Percentiles rank a stretch among this genome's conserved stretches.
These are phyloP conservation scores for Boehmeria nivea DNA, from an alignment of 306 rosid species.

Conservation along the genomic window DNA sequence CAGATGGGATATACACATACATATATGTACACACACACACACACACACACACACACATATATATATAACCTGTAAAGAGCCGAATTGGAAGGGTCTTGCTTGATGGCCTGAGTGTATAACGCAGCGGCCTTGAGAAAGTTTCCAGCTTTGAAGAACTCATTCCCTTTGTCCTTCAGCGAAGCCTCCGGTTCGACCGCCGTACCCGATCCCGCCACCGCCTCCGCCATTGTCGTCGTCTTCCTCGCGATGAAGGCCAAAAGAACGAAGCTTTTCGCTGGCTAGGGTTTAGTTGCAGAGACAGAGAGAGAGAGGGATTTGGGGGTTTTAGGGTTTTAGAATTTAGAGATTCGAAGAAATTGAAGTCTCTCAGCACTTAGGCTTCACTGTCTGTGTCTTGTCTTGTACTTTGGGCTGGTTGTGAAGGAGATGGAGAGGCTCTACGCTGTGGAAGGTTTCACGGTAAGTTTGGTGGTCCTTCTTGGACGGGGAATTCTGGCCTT, in stretches of 20 bases:
- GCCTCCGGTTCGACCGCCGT: slow-evolving; percentile 23
- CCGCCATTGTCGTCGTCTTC: slow-evolving; percentile 45
- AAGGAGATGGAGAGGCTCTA: no score
- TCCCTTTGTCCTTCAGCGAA: slow-evolving; percentile 84
- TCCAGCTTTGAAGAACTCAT: slow-evolving; percentile 85
- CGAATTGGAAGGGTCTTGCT: slow-evolving; percentile 77
- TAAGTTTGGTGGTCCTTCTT: no score
- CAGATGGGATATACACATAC: no score
- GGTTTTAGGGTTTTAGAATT: neutral
- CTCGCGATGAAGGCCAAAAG: neutral
- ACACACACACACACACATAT: no score
- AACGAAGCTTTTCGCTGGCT: neutral
- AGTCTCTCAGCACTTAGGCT: no score
- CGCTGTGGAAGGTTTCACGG: no score
- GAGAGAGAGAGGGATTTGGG: neutral
- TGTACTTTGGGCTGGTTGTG: no score
- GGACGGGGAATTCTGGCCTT: no score
- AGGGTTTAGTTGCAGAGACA: neutral
- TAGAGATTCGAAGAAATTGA: neutral
- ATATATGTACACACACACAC: no score
- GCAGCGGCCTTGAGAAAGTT: slow-evolving; percentile 95
- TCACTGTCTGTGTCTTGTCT: no score
- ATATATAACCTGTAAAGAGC: slow-evolving; percentile 95
- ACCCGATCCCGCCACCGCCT: slow-evolving; percentile 38
- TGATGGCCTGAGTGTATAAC: slow-evolving; percentile 92